phyloP scores from a whole-genome alignment of 169 alveolate species.

The Cryptosporidium parvum region DNA sequence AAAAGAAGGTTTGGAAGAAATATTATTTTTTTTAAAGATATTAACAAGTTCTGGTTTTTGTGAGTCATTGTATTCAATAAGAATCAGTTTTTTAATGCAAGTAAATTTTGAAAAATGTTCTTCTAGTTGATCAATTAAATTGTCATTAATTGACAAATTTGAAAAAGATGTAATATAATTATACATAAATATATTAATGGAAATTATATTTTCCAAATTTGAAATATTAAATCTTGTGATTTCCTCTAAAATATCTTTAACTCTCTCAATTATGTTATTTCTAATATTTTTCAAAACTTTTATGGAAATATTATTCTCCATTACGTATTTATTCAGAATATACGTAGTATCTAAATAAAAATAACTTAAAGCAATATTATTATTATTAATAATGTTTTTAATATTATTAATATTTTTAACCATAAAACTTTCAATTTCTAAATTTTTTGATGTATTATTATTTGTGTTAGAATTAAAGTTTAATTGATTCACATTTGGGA shows the following conservation, averaged over 20 bases:
- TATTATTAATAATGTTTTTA: not conserved
- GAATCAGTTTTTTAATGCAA: conserved; percentile 5
- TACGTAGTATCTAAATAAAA: conserved; percentile 32
- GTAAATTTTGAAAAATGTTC: not conserved
- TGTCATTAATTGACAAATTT: not conserved
- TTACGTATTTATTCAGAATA: conserved; percentile 16
- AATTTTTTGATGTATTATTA: not conserved
- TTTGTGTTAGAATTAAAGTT: not conserved
- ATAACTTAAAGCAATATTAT: not conserved
- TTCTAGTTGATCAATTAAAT: not conserved
- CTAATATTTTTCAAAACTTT: not conserved
- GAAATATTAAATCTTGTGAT: not conserved
- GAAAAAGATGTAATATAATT: conserved; percentile 3
- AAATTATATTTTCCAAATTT: not conserved
- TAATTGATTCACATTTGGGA: conserved; percentile 6
- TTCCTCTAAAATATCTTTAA: conserved; percentile 5
- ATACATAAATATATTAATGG: not conserved
- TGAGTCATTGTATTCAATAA: not conserved
- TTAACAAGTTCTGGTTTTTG: not conserved
- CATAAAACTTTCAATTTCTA: not conserved
- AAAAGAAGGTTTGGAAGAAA: not conserved
- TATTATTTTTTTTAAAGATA: too few species aligned
- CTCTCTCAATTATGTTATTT: conserved; percentile 7
- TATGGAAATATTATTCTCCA: conserved; percentile 10
- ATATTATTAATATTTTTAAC: not conserved